Conservation (phyloP, 78 protist species). For the Dictyostelium brefeldianum region DNA sequence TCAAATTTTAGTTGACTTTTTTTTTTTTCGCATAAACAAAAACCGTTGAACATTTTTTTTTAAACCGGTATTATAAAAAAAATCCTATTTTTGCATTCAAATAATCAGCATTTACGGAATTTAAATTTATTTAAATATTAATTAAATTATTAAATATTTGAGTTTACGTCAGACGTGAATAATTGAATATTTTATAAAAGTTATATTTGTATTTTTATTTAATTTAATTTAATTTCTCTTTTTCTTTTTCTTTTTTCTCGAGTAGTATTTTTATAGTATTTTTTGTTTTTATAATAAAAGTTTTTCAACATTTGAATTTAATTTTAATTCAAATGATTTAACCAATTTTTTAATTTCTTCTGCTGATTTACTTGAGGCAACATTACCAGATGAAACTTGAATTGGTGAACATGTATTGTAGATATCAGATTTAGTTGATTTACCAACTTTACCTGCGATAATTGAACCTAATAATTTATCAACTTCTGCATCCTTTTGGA, state of each 20-base stretch:
- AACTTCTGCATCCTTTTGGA: slow-evolving; percentile 66
- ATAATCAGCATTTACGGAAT: too few species aligned
- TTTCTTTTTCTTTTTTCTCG: background rate
- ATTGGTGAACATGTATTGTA: slow-evolving; percentile 60
- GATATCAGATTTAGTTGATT: slow-evolving; percentile 53
- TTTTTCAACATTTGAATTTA: background rate
- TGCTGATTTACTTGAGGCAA: background rate
- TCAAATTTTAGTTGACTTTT: too few species aligned
- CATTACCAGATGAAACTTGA: slow-evolving; percentile 1
- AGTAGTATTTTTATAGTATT: background rate
- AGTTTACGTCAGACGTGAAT: too few species aligned
- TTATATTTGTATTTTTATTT: background rate
- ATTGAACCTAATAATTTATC: slow-evolving; percentile 53
- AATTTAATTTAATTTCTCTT: background rate
- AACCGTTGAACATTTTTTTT: too few species aligned
- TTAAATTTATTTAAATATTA: too few species aligned
- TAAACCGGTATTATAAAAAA: too few species aligned
- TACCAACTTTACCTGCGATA: slow-evolving; percentile 42
- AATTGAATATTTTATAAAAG: too few species aligned
- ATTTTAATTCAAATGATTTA: slow-evolving; percentile 28
- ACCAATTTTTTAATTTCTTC: slow-evolving; percentile 19
- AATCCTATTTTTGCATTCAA: too few species aligned
- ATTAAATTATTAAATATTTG: too few species aligned
- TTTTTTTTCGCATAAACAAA: too few species aligned
- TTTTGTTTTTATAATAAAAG: slow-evolving; percentile 16